These are phyloP conservation scores for Earliella scabrosa DNA, from an alignment of 1,284 basidiomycete species.

Conservation along the genomic window DNA sequence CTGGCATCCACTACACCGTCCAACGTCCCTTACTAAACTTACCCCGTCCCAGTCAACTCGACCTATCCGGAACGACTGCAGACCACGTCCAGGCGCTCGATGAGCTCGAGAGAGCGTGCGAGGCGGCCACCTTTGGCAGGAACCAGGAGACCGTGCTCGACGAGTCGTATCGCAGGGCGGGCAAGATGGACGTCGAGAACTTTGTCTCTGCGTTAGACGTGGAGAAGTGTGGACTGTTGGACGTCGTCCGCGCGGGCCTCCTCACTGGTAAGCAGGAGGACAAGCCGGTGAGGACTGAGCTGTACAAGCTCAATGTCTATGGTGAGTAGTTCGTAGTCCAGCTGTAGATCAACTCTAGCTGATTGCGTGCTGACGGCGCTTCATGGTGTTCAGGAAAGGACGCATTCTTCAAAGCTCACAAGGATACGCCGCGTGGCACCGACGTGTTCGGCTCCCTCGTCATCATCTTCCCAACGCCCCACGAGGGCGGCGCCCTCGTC, in stretches of 20 bases:
- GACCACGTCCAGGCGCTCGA: constrained; percentile 4
- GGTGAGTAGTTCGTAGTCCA: constrained; percentile 6
- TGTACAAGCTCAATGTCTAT: constrained; percentile 37
- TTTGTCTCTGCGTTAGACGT: not conserved
- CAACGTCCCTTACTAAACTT: not conserved
- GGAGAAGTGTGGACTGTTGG: constrained; percentile 13
- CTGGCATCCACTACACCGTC: too few species aligned
- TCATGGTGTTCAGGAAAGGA: constrained; percentile 30
- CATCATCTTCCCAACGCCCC: constrained; percentile 41
- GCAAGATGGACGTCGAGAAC: constrained; percentile 27
- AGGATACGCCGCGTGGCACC: constrained; percentile 42
- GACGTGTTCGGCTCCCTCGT: constrained; percentile 44
- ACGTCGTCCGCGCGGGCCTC: constrained; percentile 16
- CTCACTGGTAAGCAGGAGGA: constrained; percentile 13
- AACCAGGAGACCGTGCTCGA: constrained; percentile 26
- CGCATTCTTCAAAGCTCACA: constrained; percentile 47
- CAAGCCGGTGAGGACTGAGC: constrained; percentile 19
- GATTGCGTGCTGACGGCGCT: too few species aligned
- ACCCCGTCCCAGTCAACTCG: not conserved
- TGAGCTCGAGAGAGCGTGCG: constrained; percentile 19
- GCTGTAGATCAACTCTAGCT: not conserved
- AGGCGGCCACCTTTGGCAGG: constrained; percentile 26
- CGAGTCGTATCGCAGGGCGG: constrained; percentile 31
- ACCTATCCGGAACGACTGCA: not conserved
- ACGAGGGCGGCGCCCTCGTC: constrained; percentile 43